Base-by-base conservation (phyloP, 140 eudicot genomes). In the Erigeron philadelphicus region DNA sequence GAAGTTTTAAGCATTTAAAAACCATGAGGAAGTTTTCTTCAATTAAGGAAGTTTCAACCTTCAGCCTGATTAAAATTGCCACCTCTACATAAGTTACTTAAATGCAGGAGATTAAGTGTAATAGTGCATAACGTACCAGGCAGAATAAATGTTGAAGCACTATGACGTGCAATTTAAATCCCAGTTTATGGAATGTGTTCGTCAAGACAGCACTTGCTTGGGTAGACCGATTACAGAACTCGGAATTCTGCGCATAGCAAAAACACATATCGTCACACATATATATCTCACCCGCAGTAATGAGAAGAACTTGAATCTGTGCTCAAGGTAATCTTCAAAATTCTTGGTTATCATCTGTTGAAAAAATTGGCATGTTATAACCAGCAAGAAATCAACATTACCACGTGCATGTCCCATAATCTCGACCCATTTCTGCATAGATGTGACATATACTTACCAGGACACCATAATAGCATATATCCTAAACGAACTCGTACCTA, bases 321-420 rank as follows among this genome's bases (percentile, higher is more conserved):
- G 97, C 81, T 94, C 99, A 8, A 97, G 99, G 79, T 94, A 94
- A 80, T 94, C 99, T 79, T 94, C 99, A 55, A 94, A 94, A 71
- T 94, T 94, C 80, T 89, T 94, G 18, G 99, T 94, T 23, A 94
- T 94, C 99, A 94, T 94, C 99, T 94, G 86, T 46, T 40, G 41
- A 46, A 74, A 54, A 23, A 16, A 72, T 8, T 11, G 58, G 66
- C 61, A 49, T 53, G 64, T 78, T 46, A 75, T 18, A 71, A 42
- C 40, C 6, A 41, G 16, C 21, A 94, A 73, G 70, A 83, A 80
- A 48, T 94, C 96, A 71, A 80, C 97, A 74, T 88, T 89, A 68
- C 86, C 96, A 16, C 95, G 99, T 55, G 99, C 99, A 67, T 90
- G 95, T 10, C 88, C 95, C 31, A 94, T 94, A 47, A 94, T 94